Evolutionary conservation across 768 basidiomycete genomes (phyloP), one percentile per base, ranked within the genome.

Genomic region (Ramaria sp.): DNA sequence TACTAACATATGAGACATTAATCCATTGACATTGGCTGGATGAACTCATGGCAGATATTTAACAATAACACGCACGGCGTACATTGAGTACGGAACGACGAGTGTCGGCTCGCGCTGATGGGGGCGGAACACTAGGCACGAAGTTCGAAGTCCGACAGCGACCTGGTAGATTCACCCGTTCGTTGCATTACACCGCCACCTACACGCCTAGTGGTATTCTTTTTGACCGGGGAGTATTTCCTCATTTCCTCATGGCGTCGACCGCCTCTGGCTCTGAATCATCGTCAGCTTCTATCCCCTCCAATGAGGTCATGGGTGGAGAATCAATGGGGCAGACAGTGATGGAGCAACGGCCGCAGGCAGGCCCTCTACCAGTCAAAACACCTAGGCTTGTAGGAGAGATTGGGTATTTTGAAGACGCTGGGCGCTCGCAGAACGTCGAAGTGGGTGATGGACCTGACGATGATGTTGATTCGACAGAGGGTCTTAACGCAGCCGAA

Each of bases 351-450:
- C 71, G 72, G 62, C 71, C 69, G 54, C 73, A 84, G 72, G 82
- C 82, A 63, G 82, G 73, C 43, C 82, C 83, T 54, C 69, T 84
- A 64, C 84, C 84, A 53, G 66, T 64, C 45, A 86, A 85, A 66
- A 73, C 76, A 19, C 33, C 51, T 4, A 27, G 48, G n/a, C 37
- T 52, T n/a, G 51, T 52, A 24, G 85, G 83, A 27, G 84, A 86
- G 64, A 80, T 87, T 52, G 84, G 84, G 20, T 87, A 72, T 63
- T 59, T 71, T 30, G 81, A 81, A 53, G 72, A 68, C 11, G 53
- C 71, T 19, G 72, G 72, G 54, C 66, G 61, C 20, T 34, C 54
- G 34, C 60, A 62, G 57, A 58, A 59, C 51, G 27, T 27, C 27
- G 59, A 20, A 42, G 59, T 20, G 31, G 62, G 59, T 3, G 63